phyloP scores from a whole-genome alignment of 257 asterid species.

The Osmanthus fragrans region DNA sequence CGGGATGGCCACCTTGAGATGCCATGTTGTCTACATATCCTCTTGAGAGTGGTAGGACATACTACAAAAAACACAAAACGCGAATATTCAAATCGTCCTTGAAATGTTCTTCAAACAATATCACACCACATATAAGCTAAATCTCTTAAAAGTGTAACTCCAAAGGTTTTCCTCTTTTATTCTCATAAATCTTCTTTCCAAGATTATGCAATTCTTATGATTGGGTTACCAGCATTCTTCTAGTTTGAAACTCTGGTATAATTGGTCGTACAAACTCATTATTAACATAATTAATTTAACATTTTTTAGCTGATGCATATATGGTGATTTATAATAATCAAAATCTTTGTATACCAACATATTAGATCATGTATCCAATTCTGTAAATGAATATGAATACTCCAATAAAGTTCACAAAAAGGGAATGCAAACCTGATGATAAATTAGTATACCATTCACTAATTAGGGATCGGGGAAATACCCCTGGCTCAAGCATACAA shows the following conservation, averaged over 20 bases:
- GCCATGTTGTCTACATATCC: slow-evolving; percentile 77
- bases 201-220: neutral
- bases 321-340: neutral
- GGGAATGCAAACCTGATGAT: neutral
- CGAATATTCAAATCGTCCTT: neutral
- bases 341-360: neutral
- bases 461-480: neutral
- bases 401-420: neutral
- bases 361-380: neutral
- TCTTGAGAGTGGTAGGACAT: slow-evolving; percentile 80
- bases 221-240: neutral
- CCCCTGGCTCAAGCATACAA: neutral
- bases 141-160: neutral
- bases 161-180: neutral
- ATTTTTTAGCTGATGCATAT: neutral
- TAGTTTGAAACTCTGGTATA: neutral
- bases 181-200: neutral
- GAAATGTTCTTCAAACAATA: neutral
- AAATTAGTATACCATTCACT: neutral
- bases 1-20: slow-evolving; percentile 90
- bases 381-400: neutral
- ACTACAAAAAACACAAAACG: slow-evolving; percentile 35
- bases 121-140: neutral
- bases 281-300: no score
- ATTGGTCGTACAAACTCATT: neutral